Evolutionary conservation across 768 basidiomycete genomes (phyloP).

Genomic region (Podaxis sp.): DNA sequence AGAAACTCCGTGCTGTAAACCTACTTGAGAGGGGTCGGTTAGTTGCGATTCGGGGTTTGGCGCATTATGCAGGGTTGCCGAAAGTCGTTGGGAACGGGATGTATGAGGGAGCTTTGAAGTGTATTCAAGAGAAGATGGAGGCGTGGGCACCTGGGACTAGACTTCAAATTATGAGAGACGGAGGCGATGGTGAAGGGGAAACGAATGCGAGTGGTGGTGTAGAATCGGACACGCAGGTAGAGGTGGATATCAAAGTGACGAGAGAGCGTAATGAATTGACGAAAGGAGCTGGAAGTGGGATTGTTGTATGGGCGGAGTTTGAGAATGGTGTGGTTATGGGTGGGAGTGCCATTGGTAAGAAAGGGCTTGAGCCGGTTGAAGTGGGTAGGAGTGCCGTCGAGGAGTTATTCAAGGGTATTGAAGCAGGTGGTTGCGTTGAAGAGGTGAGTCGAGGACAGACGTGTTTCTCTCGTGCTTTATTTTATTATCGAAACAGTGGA

Average conservation of each 20-base stretch:
- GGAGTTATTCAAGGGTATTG: constrained; percentile 55
- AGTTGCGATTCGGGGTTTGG: constrained; percentile 49
- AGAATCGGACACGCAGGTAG: constrained; percentile 20
- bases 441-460: constrained; percentile 41
- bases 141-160: constrained; percentile 27
- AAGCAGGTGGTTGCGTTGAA: constrained; percentile 72
- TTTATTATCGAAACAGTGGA: constrained; percentile 29
- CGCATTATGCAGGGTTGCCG: constrained; percentile 71
- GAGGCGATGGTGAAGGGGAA: constrained; percentile 6
- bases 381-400: constrained; percentile 64
- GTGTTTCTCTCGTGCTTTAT: not conserved
- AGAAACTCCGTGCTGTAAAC: constrained; percentile 39
- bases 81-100: constrained; percentile 53
- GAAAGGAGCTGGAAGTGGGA: constrained; percentile 68
- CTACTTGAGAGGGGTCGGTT: constrained; percentile 61
- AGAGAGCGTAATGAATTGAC: constrained; percentile 45
- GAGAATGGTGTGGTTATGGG: constrained; percentile 65
- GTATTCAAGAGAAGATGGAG: constrained; percentile 31
- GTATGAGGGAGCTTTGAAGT: constrained; percentile 49
- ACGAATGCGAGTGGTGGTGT: constrained; percentile 8
- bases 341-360: constrained; percentile 65
- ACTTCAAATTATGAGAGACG: constrained; percentile 18
- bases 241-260: constrained; percentile 38
- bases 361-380: constrained; percentile 39
- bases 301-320: constrained; percentile 75